phyloP scores from a whole-genome alignment of 2,329 filamentous ascomycete species.

The Endocalyx cinctus region DNA sequence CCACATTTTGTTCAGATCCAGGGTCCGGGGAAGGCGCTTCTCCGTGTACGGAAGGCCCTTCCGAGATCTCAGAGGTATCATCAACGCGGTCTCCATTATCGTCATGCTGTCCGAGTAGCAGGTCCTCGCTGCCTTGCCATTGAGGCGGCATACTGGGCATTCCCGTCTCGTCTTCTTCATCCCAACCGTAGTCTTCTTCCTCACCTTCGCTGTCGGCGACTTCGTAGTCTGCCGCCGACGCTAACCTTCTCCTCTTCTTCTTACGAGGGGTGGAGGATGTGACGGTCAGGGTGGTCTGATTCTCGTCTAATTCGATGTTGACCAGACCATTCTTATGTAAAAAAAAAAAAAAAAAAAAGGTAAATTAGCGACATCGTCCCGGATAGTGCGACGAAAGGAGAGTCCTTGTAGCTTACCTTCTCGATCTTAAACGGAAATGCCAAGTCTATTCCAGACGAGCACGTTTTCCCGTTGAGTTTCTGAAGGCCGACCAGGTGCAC shows the following conservation, averaged over 20 bases:
- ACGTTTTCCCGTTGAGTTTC: constrained; percentile 54
- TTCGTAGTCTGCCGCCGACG: constrained; percentile 55
- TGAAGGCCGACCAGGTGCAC: constrained; percentile 60
- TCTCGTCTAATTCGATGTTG: constrained; percentile 36
- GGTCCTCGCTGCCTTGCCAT: constrained; percentile 64
- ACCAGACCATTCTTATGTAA: constrained; percentile 40
- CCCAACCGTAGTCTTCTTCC: constrained; percentile 71
- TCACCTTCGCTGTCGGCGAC: constrained; percentile 61
- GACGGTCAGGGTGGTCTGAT: constrained; percentile 27
- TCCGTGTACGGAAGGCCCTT: no score
- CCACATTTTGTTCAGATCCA: no score
- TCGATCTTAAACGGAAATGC: constrained; percentile 47
- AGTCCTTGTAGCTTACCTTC: constrained; percentile 30
- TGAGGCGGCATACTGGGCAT: constrained; percentile 58
- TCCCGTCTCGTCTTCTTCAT: constrained; percentile 59
- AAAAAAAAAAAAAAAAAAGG: no score
- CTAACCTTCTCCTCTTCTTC: no score
- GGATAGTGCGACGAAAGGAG: constrained; percentile 4
- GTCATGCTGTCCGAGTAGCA: constrained; percentile 46
- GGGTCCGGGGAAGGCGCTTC: no score
- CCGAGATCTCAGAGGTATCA: constrained; percentile 20
- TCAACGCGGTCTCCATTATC: constrained; percentile 35
- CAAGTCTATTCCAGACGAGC: constrained; percentile 34
- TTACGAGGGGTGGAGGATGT: constrained; percentile 46
- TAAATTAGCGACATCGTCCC: constrained; percentile 8